phyloP scores from a whole-genome alignment of 352 stramenopile species.

The Pythium plurisporium region DNA sequence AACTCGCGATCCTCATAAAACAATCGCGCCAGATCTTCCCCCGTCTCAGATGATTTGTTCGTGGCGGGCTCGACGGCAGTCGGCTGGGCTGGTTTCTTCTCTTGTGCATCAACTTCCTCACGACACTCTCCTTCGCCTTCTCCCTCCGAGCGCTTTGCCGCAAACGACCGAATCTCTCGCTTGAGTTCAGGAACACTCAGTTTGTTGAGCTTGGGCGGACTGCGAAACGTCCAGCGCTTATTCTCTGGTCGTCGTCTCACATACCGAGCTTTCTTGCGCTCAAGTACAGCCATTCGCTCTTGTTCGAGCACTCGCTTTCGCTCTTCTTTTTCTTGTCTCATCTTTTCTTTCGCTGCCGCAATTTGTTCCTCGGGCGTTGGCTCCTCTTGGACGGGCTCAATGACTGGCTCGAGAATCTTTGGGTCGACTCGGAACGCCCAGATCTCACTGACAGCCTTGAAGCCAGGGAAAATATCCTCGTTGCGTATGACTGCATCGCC shows the following conservation, averaged over 20 bases:
- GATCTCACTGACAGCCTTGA: conserved; percentile 54
- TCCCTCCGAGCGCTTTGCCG: not conserved
- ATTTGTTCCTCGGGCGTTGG: not conserved
- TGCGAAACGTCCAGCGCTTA: conserved; percentile 59
- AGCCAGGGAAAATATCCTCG: conserved; percentile 58
- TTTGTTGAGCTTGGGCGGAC: conserved; percentile 54
- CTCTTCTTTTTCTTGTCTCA: conserved; percentile 6
- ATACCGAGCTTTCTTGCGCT: conserved; percentile 29
- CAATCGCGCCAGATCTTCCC: conserved; percentile 50
- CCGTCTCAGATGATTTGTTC: conserved; percentile 18
- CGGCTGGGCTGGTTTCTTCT: not conserved
- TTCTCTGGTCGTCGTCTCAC: conserved; percentile 63
- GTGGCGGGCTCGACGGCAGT: not conserved
- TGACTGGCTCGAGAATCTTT: not conserved
- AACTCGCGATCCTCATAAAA: conserved; percentile 69
- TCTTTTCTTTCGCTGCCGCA: not conserved
- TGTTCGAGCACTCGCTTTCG: not conserved
- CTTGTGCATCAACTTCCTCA: not conserved
- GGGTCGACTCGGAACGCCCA: conserved; percentile 48
- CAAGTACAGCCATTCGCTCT: not conserved
- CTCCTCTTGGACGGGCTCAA: not conserved
- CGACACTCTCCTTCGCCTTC: not conserved
- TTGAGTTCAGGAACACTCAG: conserved; percentile 28
- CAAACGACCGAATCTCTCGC: conserved; percentile 11
- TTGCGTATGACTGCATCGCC: conserved; percentile 42